Conservation (phyloP, 1,139 yeast genomes). For the Sugiyamaella sp. region DNA sequence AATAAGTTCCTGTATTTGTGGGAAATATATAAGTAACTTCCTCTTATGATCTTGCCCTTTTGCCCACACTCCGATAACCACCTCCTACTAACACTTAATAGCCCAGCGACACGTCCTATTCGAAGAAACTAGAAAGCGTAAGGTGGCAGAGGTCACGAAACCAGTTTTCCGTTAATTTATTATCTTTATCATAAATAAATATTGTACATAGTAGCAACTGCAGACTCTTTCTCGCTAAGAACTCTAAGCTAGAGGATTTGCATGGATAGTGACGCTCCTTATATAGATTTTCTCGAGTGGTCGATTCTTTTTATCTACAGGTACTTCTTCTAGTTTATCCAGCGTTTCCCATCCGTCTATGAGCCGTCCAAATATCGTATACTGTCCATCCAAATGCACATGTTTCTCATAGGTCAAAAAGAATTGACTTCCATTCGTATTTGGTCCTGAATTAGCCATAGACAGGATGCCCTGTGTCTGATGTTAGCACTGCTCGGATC, state of each 20-base stretch:
- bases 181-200: conserved; percentile 9
- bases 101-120: conserved; percentile 83
- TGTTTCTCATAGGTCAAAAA: conserved; percentile 48
- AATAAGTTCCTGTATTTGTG: too few species aligned
- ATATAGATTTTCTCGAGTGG: conserved; percentile 47
- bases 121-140: conserved; percentile 84
- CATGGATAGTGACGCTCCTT: conserved; percentile 47
- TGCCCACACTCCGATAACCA: too few species aligned
- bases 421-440: conserved; percentile 51
- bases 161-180: conserved; percentile 34
- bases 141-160: conserved; percentile 61
- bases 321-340: conserved; percentile 44
- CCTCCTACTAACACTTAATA: conserved; percentile 17
- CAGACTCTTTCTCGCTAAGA: background rate
- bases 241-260: conserved; percentile 42
- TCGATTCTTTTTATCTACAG: conserved; percentile 46
- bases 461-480: conserved; percentile 44
- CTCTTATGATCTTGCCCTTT: too few species aligned
- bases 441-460: conserved; percentile 52
- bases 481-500: conserved; percentile 15
- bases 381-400: conserved; percentile 54
- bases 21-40: too few species aligned
- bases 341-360: conserved; percentile 47
- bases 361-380: conserved; percentile 61
- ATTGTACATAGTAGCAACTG: conserved; percentile 4